Base-by-base conservation (phyloP, 441 rosid species). In the Breynia disticha region DNA sequence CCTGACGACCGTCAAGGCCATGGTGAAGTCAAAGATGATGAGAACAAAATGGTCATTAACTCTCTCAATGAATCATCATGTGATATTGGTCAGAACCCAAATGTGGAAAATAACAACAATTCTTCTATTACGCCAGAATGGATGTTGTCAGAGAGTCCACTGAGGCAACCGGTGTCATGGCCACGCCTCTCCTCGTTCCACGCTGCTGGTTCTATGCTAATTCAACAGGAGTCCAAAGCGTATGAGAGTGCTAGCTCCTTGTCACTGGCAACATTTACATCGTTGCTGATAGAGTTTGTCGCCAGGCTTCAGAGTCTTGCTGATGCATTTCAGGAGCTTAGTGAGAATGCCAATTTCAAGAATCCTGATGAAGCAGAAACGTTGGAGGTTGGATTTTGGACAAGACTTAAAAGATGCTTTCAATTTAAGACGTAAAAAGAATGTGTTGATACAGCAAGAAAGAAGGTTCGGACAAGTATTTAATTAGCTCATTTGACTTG, bases 231-330 rank as follows among this genome's bases (percentile, higher is more conserved):
- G 19, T 50, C 66, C 52, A 28, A 28, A 51, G 67, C 75, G 55
- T 79, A 71, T 47, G 82, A 73, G 62, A 81, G 80, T 38, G 90
- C 95, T 20, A 83, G 95, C 55, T 75, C 78, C 19, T 42, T 79
- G 56, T 83, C 90, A 7, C 54, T 86, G 32, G 87, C 84, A 2
- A 86, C 90, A 9, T 86, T 83, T 66, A 65, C 86, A 37, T 86
- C 90, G 0, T 65, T 79, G n/a, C 28, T 81, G 68, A 83, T 83
- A 0, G 95, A 86, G 53, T 79, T 81, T 62, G 90, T 83, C 11
- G 90, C 95, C 0, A 71, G 95, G 67, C 73, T 86, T 11, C 76
- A 74, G 51, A 72, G 78, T 58, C 68, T 86, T 7, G 84, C 83
- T 11, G 73, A 73, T 11, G 69, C 82, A 1, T 83, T 74, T 46